phyloP scores from a whole-genome alignment of 495 filamentous ascomycete genomes.

The Durotheca rogersii region DNA sequence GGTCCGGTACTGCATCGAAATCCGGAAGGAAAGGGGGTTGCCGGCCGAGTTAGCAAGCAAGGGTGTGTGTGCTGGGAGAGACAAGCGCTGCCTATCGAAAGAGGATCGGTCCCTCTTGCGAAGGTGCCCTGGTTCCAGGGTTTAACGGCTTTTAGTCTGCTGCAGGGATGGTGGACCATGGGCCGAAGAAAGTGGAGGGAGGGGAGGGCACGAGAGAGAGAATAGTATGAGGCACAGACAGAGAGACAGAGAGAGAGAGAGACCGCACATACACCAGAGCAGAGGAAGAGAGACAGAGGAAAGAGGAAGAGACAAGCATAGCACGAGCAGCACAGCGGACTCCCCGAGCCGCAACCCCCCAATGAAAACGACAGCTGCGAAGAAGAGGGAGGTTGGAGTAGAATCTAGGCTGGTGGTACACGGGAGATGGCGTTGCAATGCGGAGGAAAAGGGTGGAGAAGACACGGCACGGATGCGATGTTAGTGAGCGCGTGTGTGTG shows the following conservation, averaged over 20 bases:
- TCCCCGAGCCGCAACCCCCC: conserved; percentile 8
- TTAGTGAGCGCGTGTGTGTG: no score
- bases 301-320: conserved; percentile 11
- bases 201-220: conserved; percentile 5
- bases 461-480: conserved; percentile 13
- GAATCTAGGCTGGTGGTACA: conserved; percentile 27
- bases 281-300: conserved; percentile 16
- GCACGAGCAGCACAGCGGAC: not conserved
- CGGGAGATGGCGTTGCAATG: conserved; percentile 32
- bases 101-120: conserved; percentile 13
- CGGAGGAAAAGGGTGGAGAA: conserved; percentile 29
- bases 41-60: conserved; percentile 13
- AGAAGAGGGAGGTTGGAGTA: conserved; percentile 27
- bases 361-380: conserved; percentile 2
- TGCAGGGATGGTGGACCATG: conserved; percentile 32
- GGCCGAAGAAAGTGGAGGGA: conserved; percentile 26
- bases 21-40: conserved; percentile 21
- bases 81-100: not conserved
- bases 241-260: no score
- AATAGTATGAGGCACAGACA: no score
- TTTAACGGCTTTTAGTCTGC: conserved; percentile 23
- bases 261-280: no score
- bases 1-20: conserved; percentile 27
- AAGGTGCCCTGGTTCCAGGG: conserved; percentile 15
- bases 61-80: not conserved